Percentiles rank a stretch among this genome's conserved stretches.
Evolutionary conservation across 495 filamentous ascomycete species (phyloP).

Genomic region (Penicillium bialowiezense): DNA sequence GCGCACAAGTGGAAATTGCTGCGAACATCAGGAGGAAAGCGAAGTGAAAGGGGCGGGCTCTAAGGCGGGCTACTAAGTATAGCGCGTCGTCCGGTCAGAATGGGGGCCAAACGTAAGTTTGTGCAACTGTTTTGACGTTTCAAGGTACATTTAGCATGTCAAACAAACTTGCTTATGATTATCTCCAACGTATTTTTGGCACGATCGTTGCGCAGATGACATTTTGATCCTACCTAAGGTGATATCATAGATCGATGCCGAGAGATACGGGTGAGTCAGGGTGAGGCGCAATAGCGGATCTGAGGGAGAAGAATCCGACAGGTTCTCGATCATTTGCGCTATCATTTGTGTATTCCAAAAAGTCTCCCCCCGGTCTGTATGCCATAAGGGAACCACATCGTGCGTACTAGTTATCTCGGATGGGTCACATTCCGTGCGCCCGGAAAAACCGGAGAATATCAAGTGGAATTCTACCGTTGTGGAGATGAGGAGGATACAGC

Average conservation of each 20-base stretch:
- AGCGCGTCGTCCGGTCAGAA: background rate
- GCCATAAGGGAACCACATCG: background rate
- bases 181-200: too few species aligned
- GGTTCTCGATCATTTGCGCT: background rate
- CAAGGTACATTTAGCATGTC: too few species aligned
- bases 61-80: too few species aligned
- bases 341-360: too few species aligned
- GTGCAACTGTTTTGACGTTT: too few species aligned
- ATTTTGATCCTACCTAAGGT: background rate
- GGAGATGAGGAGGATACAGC: background rate
- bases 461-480: background rate
- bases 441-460: background rate
- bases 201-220: background rate
- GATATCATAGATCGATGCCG: background rate
- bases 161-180: too few species aligned
- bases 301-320: background rate
- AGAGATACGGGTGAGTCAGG: constrained; percentile 5
- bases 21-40: background rate
- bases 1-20: background rate
- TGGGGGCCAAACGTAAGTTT: too few species aligned
- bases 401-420: background rate
- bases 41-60: background rate
- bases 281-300: constrained; percentile 4
- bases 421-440: constrained; percentile 1
- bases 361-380: too few species aligned